These are phyloP conservation scores for Chlorella ohadii DNA, from an alignment of 139 green algal species.

Conservation along the genomic window DNA sequence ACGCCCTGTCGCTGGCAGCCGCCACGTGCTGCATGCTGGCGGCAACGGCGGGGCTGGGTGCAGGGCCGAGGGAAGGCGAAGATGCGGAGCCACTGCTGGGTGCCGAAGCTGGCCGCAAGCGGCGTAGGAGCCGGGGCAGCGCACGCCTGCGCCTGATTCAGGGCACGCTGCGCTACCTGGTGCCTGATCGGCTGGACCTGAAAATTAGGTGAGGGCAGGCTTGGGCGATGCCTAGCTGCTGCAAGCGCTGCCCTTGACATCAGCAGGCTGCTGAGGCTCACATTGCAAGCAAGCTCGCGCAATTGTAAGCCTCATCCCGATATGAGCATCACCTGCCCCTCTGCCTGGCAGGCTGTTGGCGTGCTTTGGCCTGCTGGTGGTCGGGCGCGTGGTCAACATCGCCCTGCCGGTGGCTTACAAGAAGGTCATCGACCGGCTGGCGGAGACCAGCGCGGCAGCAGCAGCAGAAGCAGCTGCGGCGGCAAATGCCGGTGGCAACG, in stretches of 20 bases:
- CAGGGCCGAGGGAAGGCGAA: too few species aligned
- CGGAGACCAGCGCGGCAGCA: slow-evolving; percentile 11
- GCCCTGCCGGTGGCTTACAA: slow-evolving; percentile 78
- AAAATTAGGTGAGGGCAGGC: slow-evolving; percentile 11
- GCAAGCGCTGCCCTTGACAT: not conserved
- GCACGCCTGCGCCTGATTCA: slow-evolving; percentile 10
- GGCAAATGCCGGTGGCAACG: slow-evolving; percentile 36
- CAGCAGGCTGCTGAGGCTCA: too few species aligned
- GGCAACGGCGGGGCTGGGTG: not conserved
- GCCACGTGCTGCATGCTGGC: slow-evolving; percentile 11
- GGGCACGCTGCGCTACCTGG: slow-evolving; percentile 17
- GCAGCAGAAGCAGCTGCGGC: not conserved
- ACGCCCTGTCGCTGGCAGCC: not conserved
- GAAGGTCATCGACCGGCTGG: slow-evolving; percentile 64
- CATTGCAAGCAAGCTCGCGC: too few species aligned
- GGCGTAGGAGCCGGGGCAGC: not conserved
- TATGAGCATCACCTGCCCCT: too few species aligned
- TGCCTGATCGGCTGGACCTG: slow-evolving; percentile 13
- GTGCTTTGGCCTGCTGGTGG: slow-evolving; percentile 74
- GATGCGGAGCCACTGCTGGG: not conserved
- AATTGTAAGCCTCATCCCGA: too few species aligned
- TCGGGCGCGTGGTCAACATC: slow-evolving; percentile 79
- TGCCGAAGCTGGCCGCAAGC: not conserved
- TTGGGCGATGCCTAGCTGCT: not conserved
- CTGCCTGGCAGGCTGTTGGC: slow-evolving; percentile 21